These are phyloP conservation scores for Curvularia eragrostidis DNA, from an alignment of 2,329 filamentous ascomycete species.

Conservation along the genomic window DNA sequence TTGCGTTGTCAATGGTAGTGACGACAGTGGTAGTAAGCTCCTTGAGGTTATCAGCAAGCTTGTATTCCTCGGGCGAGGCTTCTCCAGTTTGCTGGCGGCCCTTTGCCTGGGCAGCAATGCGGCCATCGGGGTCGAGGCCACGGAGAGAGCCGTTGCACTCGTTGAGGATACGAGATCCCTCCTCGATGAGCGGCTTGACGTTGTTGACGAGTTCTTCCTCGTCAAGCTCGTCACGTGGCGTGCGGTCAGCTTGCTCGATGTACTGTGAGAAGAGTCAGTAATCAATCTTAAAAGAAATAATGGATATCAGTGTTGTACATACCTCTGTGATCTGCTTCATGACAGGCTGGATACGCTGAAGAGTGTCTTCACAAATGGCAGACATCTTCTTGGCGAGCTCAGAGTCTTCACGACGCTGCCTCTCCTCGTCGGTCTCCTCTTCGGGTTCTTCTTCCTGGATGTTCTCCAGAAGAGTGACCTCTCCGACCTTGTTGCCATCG, in stretches of 20 bases:
- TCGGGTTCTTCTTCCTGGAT: slow-evolving; percentile 61
- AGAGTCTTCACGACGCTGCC: slow-evolving; percentile 65
- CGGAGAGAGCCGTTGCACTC: slow-evolving; percentile 88
- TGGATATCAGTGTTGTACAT: slow-evolving; percentile 40
- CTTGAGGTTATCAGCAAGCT: slow-evolving; percentile 83
- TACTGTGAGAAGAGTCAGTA: slow-evolving; percentile 58
- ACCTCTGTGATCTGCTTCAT: slow-evolving; percentile 85
- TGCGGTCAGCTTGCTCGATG: slow-evolving; percentile 80
- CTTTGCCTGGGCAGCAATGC: slow-evolving; percentile 85
- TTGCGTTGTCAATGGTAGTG: slow-evolving; percentile 83
- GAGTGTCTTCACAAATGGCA: slow-evolving; percentile 74
- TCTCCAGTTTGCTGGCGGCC: slow-evolving; percentile 76
- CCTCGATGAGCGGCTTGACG: slow-evolving; percentile 87
- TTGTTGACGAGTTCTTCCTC: slow-evolving; percentile 87
- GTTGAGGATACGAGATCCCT: slow-evolving; percentile 79
- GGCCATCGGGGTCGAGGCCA: slow-evolving; percentile 86
- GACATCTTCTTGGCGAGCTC: slow-evolving; percentile 81
- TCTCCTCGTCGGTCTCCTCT: slow-evolving; percentile 57
- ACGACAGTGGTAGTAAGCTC: slow-evolving; percentile 83
- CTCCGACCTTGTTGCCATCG: slow-evolving; percentile 68
- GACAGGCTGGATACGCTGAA: slow-evolving; percentile 84
- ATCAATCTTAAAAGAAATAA: background rate
- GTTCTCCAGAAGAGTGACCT: slow-evolving; percentile 67
- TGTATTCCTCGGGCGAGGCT: slow-evolving; percentile 82
- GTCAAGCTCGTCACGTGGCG: slow-evolving; percentile 84